Percentiles rank a stretch among this genome's conserved stretches.
phyloP scores from a whole-genome alignment of 495 filamentous ascomycete genomes.

The Peziza echinospora region DNA sequence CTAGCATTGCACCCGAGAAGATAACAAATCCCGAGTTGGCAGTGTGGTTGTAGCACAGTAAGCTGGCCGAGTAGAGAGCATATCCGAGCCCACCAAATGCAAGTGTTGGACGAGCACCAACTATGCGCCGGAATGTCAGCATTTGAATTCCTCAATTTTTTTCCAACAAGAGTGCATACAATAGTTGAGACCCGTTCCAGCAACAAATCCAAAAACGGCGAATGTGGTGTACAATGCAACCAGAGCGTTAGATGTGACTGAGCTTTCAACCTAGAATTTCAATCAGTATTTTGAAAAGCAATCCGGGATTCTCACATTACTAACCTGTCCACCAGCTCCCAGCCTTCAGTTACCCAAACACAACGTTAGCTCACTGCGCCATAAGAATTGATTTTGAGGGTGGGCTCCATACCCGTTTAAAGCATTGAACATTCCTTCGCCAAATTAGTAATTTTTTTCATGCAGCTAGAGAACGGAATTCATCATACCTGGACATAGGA shows the following conservation, averaged over 20 bases:
- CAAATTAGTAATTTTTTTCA: background rate
- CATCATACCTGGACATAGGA: slow-evolving; percentile 64
- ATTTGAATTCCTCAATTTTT: background rate
- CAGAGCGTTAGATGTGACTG: slow-evolving; percentile 44
- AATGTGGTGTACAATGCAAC: slow-evolving; percentile 66
- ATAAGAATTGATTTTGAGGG: too few relatives aligned
- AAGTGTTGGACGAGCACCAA: slow-evolving; percentile 53
- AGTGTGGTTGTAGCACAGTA: slow-evolving; percentile 66
- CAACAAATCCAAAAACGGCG: slow-evolving; percentile 69
- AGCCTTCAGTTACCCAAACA: slow-evolving; percentile 23
- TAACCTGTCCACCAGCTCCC: slow-evolving; percentile 45
- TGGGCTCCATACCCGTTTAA: slow-evolving; percentile 26
- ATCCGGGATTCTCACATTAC: too few relatives aligned
- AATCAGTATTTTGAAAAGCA: too few relatives aligned
- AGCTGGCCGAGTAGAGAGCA: slow-evolving; percentile 56
- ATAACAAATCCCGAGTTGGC: slow-evolving; percentile 54
- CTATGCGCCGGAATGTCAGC: slow-evolving; percentile 21
- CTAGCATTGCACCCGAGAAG: slow-evolving; percentile 51
- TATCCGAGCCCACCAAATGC: slow-evolving; percentile 73
- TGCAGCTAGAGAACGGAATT: background rate
- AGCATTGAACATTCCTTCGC: slow-evolving; percentile 42
- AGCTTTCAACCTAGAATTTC: slow-evolving; percentile 30
- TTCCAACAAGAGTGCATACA: slow-evolving; percentile 1
- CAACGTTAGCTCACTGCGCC: background rate
- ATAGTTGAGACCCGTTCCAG: slow-evolving; percentile 39